A percentile compares a stretch with the other conserved stretches of the same genome.
phyloP scores from a whole-genome alignment of 2,329 filamentous ascomycete genomes.

The Penicillium sumatraense region DNA sequence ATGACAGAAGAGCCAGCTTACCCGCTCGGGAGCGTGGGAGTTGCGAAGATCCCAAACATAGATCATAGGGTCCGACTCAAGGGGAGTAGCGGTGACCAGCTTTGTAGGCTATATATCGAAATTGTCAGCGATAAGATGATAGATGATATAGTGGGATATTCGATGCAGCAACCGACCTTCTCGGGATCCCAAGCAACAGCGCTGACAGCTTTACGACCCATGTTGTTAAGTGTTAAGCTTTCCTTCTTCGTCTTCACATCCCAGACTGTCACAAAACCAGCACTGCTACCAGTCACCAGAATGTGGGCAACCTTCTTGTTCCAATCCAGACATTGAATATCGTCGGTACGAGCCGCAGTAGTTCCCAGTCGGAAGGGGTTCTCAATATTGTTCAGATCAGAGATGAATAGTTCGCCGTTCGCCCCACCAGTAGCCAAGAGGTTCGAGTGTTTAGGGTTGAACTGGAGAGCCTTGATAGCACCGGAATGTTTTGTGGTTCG shows the following conservation, averaged over 20 bases:
- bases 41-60: conserved; percentile 94
- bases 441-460: conserved; percentile 91
- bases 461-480: conserved; percentile 91
- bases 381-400: conserved; percentile 86
- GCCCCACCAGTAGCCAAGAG: conserved; percentile 90
- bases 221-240: conserved; percentile 88
- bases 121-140: conserved; percentile 13
- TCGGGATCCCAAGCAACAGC: conserved; percentile 97
- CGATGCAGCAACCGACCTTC: conserved; percentile 57
- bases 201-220: conserved; percentile 88
- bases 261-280: conserved; percentile 97
- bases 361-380: conserved; percentile 90
- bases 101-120: conserved; percentile 69
- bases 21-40: conserved; percentile 84
- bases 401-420: conserved; percentile 95
- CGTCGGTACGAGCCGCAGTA: conserved; percentile 84
- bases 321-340: conserved; percentile 97
- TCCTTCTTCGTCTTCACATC: conserved; percentile 98
- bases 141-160: too few species aligned
- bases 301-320: conserved; percentile 98
- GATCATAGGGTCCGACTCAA: conserved; percentile 86
- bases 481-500: conserved; percentile 89
- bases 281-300: conserved; percentile 87
- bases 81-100: conserved; percentile 87
- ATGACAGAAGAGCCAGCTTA: too few species aligned